Conservation (phyloP, 1,139 yeast genomes). For the Candida sp. region DNA sequence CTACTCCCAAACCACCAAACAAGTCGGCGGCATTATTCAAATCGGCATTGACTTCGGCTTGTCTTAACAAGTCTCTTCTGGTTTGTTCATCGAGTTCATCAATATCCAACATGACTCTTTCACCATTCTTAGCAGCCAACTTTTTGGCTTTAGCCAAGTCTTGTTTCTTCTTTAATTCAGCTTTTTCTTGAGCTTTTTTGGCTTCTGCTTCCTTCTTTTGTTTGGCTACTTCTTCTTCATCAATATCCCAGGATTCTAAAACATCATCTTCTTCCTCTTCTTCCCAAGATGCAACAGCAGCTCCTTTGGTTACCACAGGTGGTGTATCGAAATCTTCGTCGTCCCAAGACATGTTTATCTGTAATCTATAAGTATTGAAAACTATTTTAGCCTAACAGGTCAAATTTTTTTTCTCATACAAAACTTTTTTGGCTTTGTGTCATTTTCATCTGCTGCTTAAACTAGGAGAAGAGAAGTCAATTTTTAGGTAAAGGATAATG, state of each 20-base stretch:
- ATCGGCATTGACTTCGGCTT: constrained; percentile 83
- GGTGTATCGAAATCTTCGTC: constrained; percentile 89
- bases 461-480: too few relatives aligned
- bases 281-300: constrained; percentile 67
- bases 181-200: constrained; percentile 41
- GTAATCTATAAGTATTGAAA: background rate
- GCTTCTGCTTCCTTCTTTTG: constrained; percentile 42
- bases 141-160: constrained; percentile 41
- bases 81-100: constrained; percentile 65
- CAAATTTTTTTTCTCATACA: background rate
- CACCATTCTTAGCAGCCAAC: constrained; percentile 27
- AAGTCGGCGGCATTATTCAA: constrained; percentile 90
- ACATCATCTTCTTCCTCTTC: constrained; percentile 81
- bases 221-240: constrained; percentile 56
- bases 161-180: constrained; percentile 35
- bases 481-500: too few relatives aligned
- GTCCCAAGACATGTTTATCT: constrained; percentile 59
- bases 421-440: background rate
- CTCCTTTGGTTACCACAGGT: constrained; percentile 30
- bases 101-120: constrained; percentile 41
- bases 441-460: background rate
- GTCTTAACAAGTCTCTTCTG: constrained; percentile 66
- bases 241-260: constrained; percentile 80
- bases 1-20: constrained; percentile 80
- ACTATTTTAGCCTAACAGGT: too few relatives aligned